Percentiles rank a stretch among this genome's conserved stretches.
These are phyloP conservation scores for Parasarocladium wereldwijsianum DNA, from an alignment of 2,329 filamentous ascomycete species.

Conservation along the genomic window DNA sequence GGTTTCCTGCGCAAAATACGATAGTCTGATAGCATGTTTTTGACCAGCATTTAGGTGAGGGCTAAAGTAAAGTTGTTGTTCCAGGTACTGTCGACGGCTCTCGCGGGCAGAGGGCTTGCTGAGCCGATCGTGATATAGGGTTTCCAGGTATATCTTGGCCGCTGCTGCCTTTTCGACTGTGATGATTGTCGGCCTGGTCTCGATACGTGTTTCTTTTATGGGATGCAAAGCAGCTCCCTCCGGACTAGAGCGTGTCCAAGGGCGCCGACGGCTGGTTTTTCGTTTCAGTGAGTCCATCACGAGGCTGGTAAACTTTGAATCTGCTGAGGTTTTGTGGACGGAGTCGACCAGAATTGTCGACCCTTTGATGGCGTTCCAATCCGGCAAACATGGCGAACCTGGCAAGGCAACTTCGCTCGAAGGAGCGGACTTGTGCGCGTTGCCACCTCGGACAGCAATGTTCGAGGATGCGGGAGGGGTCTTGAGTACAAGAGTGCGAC, in stretches of 20 bases:
- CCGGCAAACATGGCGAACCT: too few species aligned
- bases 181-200: constrained; percentile 18
- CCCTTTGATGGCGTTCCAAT: constrained; percentile 8
- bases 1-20: constrained; percentile 54
- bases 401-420: constrained; percentile 11
- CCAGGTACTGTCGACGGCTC: constrained; percentile 18
- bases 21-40: constrained; percentile 33
- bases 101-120: constrained; percentile 22
- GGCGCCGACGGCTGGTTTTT: constrained; percentile 15
- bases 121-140: constrained; percentile 61
- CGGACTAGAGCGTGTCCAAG: constrained; percentile 21
- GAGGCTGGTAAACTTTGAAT: constrained; percentile 14
- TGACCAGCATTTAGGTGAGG: constrained; percentile 40
- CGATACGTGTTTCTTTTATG: constrained; percentile 17
- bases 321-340: constrained; percentile 19
- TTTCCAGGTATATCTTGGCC: constrained; percentile 78
- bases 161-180: constrained; percentile 70
- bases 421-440: constrained; percentile 7
- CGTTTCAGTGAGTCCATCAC: constrained; percentile 11
- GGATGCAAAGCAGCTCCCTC: constrained; percentile 19
- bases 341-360: constrained; percentile 12
- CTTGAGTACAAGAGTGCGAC: constrained; percentile 15
- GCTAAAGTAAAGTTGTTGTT: constrained; percentile 38
- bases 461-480: constrained; percentile 8
- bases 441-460: constrained; percentile 14